Conservation (phyloP, 495 filamentous ascomycete species). For the Podospora bellae-mahoneyi region DNA sequence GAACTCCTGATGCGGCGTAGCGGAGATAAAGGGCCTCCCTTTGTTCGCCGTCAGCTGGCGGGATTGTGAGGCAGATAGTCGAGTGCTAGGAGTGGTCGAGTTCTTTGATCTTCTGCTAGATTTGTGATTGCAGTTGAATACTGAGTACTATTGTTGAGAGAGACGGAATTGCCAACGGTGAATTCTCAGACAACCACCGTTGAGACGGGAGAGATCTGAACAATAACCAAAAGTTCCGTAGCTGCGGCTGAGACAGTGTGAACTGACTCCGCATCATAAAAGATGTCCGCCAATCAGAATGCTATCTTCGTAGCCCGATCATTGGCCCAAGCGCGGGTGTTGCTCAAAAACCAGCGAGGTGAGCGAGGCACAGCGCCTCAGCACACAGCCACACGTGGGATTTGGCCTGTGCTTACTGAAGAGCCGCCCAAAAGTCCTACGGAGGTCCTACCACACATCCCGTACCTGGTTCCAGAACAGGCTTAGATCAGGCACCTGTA, state of each 20-base stretch:
- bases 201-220: not conserved
- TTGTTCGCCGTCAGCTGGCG: not conserved
- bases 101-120: not conserved
- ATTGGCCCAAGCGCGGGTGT: not conserved
- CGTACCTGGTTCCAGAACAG: slow-evolving; percentile 17
- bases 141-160: not conserved
- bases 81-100: not conserved
- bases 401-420: slow-evolving; percentile 8
- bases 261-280: not conserved
- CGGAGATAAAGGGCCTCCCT: not conserved
- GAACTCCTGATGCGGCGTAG: not conserved
- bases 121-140: not conserved
- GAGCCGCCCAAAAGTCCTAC: slow-evolving; percentile 32
- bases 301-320: not conserved
- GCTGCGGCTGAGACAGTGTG: not conserved
- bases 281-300: not conserved
- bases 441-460: slow-evolving; percentile 29
- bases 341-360: slow-evolving; percentile 8
- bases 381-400: slow-evolving; percentile 27
- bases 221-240: not conserved
- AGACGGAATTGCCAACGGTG: not conserved
- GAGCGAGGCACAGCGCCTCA: slow-evolving; percentile 23
- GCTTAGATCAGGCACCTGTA: slow-evolving; percentile 35
- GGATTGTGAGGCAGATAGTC: not conserved
- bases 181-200: not conserved